phyloP scores from a whole-genome alignment of 1,139 yeast species.

The Debaryomyces udenii region DNA sequence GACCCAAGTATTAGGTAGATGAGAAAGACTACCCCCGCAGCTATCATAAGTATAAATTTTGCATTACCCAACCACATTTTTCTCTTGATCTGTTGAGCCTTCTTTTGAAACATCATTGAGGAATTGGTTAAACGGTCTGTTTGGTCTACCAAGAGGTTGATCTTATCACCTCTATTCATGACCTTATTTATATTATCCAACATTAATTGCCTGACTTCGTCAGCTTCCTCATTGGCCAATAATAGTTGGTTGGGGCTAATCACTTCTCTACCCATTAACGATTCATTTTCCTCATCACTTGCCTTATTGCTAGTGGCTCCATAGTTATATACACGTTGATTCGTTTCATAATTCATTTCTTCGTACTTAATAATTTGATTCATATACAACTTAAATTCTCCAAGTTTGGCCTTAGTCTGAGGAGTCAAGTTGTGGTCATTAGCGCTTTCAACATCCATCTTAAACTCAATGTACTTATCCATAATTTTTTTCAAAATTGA shows the following conservation, averaged over 20 bases:
- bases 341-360: constrained; percentile 47
- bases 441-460: constrained; percentile 26
- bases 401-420: constrained; percentile 32
- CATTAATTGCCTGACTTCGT: constrained; percentile 62
- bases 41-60: constrained; percentile 41
- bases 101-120: constrained; percentile 71
- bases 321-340: constrained; percentile 37
- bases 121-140: constrained; percentile 74
- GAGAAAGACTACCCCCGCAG: constrained; percentile 28
- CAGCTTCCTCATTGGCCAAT: constrained; percentile 52
- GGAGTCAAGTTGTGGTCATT: constrained; percentile 13
- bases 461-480: constrained; percentile 51
- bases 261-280: constrained; percentile 21
- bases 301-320: constrained; percentile 29
- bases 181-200: constrained; percentile 70
- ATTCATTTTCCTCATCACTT: constrained; percentile 21
- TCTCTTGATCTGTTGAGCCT: constrained; percentile 66
- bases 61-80: constrained; percentile 68
- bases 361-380: constrained; percentile 54
- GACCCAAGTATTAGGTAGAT: constrained; percentile 49
- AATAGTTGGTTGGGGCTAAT: constrained; percentile 44
- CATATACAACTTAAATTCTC: constrained; percentile 56
- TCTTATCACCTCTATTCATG: constrained; percentile 79
- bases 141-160: constrained; percentile 74
- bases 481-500: constrained; percentile 52